Evolutionary conservation across 2,329 filamentous ascomycete species (phyloP).

Genomic region (Alternaria arborescens): DNA sequence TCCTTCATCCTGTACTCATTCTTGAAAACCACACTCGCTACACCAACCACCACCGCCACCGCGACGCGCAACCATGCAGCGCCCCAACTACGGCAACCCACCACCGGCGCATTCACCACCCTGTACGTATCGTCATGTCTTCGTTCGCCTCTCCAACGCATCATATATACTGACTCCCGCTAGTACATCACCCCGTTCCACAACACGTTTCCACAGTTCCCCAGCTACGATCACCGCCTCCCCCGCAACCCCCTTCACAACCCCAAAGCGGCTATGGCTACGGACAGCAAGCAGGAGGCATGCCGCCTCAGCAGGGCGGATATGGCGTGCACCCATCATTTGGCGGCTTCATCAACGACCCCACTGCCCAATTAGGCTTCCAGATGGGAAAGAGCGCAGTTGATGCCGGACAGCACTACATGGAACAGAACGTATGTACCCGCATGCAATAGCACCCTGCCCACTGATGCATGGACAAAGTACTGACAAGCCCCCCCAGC

Average conservation of each 20-base stretch:
- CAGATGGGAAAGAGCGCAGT: conserved; percentile 94
- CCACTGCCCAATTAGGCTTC: conserved; percentile 91
- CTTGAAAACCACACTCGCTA: conserved; percentile 9
- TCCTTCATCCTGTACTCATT: background rate
- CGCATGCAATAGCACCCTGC: background rate
- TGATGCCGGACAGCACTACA: conserved; percentile 88
- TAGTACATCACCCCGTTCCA: conserved; percentile 86
- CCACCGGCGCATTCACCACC: conserved; percentile 81
- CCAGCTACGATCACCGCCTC: conserved; percentile 92
- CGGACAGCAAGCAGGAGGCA: conserved; percentile 66
- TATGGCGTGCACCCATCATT: conserved; percentile 68
- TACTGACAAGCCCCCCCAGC: conserved; percentile 53
- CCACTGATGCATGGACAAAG: background rate
- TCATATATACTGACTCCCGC: background rate
- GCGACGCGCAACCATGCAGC: conserved; percentile 73
- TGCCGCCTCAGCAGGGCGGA: conserved; percentile 51
- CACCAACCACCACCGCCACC: background rate
- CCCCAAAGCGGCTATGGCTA: conserved; percentile 74
- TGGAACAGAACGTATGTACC: conserved; percentile 86
- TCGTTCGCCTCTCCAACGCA: no score
- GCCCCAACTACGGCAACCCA: conserved; percentile 77
- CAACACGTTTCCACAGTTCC: conserved; percentile 99
- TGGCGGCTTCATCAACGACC: conserved; percentile 94
- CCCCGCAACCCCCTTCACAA: conserved; percentile 75
- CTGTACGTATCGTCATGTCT: conserved; percentile 56